These are phyloP conservation scores for Exutisphaerella laricina DNA, from an alignment of 2,329 filamentous ascomycete species.

Conservation along the genomic window DNA sequence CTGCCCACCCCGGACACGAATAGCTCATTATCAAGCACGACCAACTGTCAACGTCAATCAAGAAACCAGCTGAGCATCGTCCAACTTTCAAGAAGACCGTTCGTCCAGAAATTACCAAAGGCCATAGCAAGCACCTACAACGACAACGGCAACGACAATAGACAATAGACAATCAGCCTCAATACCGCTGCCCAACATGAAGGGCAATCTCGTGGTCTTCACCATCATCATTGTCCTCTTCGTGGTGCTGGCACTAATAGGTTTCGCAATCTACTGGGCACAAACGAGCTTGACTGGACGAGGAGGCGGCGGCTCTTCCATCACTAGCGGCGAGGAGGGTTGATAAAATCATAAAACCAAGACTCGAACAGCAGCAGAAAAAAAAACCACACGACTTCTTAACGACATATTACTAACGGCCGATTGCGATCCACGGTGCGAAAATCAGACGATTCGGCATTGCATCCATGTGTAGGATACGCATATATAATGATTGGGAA, in stretches of 20 bases:
- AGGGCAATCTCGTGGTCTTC: constrained; percentile 50
- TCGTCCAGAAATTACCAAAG: too few relatives aligned
- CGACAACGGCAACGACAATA: background rate
- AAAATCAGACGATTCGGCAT: background rate
- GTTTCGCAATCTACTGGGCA: constrained; percentile 46
- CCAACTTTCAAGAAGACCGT: too few relatives aligned
- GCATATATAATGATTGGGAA: background rate
- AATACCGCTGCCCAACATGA: constrained; percentile 35
- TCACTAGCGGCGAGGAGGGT: constrained; percentile 29
- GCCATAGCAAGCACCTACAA: background rate
- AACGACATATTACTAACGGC: background rate
- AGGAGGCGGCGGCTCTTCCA: constrained; percentile 23
- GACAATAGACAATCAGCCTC: constrained; percentile 3
- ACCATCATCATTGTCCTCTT: constrained; percentile 50
- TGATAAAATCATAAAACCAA: constrained; percentile 8
- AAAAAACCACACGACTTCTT: background rate
- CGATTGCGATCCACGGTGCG: background rate
- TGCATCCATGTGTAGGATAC: background rate
- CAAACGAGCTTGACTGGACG: constrained; percentile 35
- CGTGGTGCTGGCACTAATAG: constrained; percentile 46
- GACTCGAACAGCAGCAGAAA: background rate
- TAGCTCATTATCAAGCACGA: too few relatives aligned
- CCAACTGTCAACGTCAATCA: too few relatives aligned
- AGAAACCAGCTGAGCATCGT: too few relatives aligned
- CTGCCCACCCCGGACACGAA: too few relatives aligned